Percentiles rank a stretch among this genome's conserved stretches.
Evolutionary conservation across 1,284 basidiomycete species (phyloP).

Genomic region (Schizophyllum amplum): DNA sequence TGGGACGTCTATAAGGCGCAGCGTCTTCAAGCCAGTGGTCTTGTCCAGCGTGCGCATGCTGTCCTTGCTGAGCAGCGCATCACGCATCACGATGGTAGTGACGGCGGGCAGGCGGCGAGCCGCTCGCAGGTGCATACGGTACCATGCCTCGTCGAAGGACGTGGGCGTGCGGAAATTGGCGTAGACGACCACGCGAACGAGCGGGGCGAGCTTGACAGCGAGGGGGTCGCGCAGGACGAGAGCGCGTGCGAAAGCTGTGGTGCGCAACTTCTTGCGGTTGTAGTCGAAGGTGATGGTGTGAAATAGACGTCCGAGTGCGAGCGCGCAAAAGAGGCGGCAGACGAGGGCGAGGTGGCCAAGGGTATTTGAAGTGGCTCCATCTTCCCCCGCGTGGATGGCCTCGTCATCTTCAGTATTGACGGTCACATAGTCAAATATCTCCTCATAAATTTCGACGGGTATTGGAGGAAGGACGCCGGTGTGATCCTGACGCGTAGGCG

Average conservation of each 20-base stretch:
- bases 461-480: neutral
- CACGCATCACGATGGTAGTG: neutral
- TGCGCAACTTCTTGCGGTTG: neutral
- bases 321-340: neutral
- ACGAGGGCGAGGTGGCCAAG: neutral
- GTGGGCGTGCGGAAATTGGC: neutral
- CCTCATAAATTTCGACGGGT: neutral
- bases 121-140: neutral
- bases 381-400: neutral
- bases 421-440: neutral
- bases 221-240: neutral
- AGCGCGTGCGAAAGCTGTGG: neutral
- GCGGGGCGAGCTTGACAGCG: neutral
- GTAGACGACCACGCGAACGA: neutral
- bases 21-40: neutral
- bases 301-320: neutral
- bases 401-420: neutral
- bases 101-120: neutral
- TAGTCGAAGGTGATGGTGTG: neutral
- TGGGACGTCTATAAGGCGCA: no score
- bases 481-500: neutral
- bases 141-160: neutral
- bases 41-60: neutral
- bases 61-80: neutral
- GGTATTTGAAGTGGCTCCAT: neutral